Percentiles rank a stretch among this genome's conserved stretches.
phyloP scores from a whole-genome alignment of 352 stramenopile species.

The Stramenopiles sp. region DNA sequence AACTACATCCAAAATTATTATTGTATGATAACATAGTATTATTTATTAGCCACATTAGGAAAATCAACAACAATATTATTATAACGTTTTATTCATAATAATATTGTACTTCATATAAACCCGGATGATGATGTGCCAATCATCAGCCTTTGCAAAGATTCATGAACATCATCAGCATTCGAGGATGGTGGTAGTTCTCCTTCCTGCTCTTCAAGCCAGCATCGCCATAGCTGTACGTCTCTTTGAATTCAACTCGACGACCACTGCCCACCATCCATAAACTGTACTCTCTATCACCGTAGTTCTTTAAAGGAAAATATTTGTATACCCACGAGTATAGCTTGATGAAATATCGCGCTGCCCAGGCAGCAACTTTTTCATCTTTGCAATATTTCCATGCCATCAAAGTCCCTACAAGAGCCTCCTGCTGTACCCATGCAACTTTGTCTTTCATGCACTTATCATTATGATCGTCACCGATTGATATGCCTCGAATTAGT shows the following conservation, averaged over 20 bases:
- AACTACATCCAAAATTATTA: no score
- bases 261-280: not conserved
- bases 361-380: not conserved
- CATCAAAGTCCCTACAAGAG: not conserved
- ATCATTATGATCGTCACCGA: not conserved
- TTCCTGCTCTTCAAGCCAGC: not conserved
- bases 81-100: no score
- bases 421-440: not conserved
- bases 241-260: not conserved
- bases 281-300: not conserved
- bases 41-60: no score
- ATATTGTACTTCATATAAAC: no score
- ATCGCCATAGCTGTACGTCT: not conserved
- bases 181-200: not conserved
- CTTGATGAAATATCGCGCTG: not conserved
- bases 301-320: not conserved
- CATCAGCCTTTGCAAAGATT: no score
- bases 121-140: no score
- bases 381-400: not conserved
- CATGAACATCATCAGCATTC: slow-evolving; percentile 6
- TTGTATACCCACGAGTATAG: not conserved
- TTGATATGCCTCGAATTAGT: not conserved
- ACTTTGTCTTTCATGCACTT: not conserved
- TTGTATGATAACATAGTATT: no score
- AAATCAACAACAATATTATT: no score